A percentile compares a stretch with the other conserved stretches of the same genome.
Evolutionary conservation across 768 basidiomycete species (phyloP).

Genomic region (Suillus placidus): DNA sequence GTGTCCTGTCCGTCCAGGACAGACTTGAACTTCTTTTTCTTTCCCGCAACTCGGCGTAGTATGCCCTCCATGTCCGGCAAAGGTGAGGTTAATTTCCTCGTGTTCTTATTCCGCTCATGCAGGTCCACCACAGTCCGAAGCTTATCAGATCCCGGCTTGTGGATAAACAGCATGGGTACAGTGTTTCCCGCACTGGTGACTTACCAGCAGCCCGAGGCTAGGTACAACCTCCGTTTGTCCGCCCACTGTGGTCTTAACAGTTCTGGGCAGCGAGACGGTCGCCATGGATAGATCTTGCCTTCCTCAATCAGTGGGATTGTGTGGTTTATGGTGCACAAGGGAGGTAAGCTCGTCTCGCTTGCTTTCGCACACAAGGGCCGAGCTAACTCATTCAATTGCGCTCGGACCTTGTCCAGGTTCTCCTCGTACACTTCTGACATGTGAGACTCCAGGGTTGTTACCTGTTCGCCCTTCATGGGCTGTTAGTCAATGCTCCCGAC

Average conservation of each 20-base stretch:
- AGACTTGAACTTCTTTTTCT: too few species aligned
- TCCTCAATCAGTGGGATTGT: background rate
- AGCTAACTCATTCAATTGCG: background rate
- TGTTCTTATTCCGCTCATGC: too few species aligned
- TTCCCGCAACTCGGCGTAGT: too few species aligned
- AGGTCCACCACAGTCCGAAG: too few species aligned
- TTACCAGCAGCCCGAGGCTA: too few species aligned
- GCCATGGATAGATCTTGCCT: background rate
- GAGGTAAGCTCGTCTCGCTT: background rate
- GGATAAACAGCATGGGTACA: too few species aligned
- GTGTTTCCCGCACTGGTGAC: too few species aligned
- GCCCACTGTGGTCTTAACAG: background rate
- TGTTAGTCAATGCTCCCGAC: rapidly evolving
- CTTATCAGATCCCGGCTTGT: too few species aligned
- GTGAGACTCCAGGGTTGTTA: rapidly evolving
- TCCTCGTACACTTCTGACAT: background rate
- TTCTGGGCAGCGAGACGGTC: rapidly evolving
- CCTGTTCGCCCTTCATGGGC: background rate
- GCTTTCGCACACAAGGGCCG: rapidly evolving
- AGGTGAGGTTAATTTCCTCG: too few species aligned
- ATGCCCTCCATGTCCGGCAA: too few species aligned
- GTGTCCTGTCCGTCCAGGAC: too few species aligned
- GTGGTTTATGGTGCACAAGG: background rate
- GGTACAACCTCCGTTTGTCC: background rate
- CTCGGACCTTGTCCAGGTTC: rapidly evolving